These are phyloP conservation scores for Apiospora koreana DNA, from an alignment of 2,329 filamentous ascomycete genomes.

Conservation along the genomic window DNA sequence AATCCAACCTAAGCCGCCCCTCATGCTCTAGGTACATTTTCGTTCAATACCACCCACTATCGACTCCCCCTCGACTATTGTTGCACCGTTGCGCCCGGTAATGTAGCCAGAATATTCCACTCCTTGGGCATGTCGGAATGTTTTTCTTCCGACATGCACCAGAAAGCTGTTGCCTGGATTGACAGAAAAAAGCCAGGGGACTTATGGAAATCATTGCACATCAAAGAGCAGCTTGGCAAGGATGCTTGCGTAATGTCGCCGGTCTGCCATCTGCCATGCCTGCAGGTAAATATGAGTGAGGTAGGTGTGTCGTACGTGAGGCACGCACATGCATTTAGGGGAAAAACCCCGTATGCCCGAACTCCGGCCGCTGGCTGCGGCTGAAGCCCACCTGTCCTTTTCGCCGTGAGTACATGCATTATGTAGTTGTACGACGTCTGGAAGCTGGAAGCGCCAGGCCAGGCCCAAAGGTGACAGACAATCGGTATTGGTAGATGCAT, in stretches of 20 bases:
- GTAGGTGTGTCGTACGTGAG: not conserved
- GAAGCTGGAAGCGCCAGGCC: not conserved
- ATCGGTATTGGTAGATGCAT: not conserved
- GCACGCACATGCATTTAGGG: not conserved
- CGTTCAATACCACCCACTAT: not conserved
- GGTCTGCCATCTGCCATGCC: not conserved
- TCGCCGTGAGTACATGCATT: not conserved
- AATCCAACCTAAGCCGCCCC: too few relatives aligned
- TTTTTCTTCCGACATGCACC: not conserved
- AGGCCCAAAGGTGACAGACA: not conserved
- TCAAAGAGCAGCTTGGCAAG: not conserved
- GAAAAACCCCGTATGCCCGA: not conserved
- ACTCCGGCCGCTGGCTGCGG: not conserved
- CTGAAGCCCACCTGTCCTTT: not conserved
- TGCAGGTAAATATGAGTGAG: too few relatives aligned
- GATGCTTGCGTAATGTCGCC: not conserved
- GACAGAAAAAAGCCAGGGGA: not conserved
- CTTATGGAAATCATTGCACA: not conserved
- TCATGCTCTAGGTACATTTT: too few relatives aligned
- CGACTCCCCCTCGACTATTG: not conserved
- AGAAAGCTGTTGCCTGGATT: not conserved
- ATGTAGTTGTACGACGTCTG: too few relatives aligned
- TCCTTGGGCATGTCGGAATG: not conserved
- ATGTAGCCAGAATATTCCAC: not conserved
- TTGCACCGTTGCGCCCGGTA: not conserved